Percentiles rank a stretch among this genome's conserved stretches.
phyloP scores from a whole-genome alignment of 106 monocot genomes.

The Allium fistulosum region DNA sequence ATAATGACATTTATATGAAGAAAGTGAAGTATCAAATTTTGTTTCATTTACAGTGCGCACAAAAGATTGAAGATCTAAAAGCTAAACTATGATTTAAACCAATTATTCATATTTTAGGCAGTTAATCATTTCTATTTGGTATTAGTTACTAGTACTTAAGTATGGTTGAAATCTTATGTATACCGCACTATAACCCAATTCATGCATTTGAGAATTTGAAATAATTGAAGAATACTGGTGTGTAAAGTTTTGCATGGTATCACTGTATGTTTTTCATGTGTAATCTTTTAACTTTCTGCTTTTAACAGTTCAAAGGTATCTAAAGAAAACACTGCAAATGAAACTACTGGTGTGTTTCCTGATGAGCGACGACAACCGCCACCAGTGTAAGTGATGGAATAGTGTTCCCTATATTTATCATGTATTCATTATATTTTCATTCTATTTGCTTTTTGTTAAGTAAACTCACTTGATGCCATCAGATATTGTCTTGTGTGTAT shows the following conservation, averaged over 20 bases:
- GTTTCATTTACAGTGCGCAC: no score
- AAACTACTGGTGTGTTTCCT: constrained; percentile 3
- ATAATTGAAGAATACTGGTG: background rate
- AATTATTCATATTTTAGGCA: no score
- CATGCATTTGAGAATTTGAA: background rate
- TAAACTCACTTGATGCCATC: background rate
- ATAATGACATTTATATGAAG: background rate
- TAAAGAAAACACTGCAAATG: background rate
- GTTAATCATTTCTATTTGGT: no score
- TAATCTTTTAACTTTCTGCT: background rate
- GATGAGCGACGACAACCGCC: constrained; percentile 6
- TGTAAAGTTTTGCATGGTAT: background rate
- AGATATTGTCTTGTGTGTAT: no score
- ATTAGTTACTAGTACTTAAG: background rate
- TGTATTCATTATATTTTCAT: background rate
- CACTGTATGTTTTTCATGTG: background rate
- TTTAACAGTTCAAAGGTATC: background rate
- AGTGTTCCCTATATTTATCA: background rate
- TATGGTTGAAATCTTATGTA: background rate
- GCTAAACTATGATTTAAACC: no score
- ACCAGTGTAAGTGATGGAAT: background rate
- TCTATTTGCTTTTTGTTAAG: background rate
- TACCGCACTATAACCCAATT: background rate
- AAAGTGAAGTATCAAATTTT: background rate
- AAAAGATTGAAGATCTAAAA: no score